Conservation (phyloP, 108 stramenopile species). For the Cafeteria roenbergensis region DNA sequence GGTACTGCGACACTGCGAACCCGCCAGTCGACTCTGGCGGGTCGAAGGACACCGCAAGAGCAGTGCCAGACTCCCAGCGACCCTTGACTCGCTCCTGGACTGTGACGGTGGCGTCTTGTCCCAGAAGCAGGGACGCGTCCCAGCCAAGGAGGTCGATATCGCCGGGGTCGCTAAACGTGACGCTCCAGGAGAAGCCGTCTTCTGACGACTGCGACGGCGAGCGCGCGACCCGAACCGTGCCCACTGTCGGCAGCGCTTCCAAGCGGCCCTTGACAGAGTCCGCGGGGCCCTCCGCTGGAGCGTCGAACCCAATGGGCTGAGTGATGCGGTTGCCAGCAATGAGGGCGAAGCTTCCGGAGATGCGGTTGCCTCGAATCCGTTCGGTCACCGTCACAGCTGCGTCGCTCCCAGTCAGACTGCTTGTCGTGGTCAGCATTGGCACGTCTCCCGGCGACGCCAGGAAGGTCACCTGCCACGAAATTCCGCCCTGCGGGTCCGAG, state of each 20-base stretch:
- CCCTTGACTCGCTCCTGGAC: conserved; percentile 8
- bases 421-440: conserved; percentile 44
- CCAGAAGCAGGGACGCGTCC: not conserved
- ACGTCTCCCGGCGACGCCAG: conserved; percentile 52
- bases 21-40: conserved; percentile 7
- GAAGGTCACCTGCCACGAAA: conserved; percentile 53
- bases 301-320: conserved; percentile 44
- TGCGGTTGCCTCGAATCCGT: conserved; percentile 48
- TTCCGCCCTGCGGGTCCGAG: conserved; percentile 39
- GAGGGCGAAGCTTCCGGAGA: conserved; percentile 51
- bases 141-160: not conserved
- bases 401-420: conserved; percentile 29
- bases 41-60: conserved; percentile 5
- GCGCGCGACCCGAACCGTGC: conserved; percentile 43
- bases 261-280: conserved; percentile 42
- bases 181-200: conserved; percentile 40
- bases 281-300: conserved; percentile 35
- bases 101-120: not conserved
- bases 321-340: conserved; percentile 54
- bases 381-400: conserved; percentile 43
- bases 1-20: conserved; percentile 1
- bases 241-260: conserved; percentile 39
- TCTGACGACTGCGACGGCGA: conserved; percentile 30
- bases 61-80: conserved; percentile 4
- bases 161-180: conserved; percentile 13